These are phyloP conservation scores for Fusarium nygamai DNA, from an alignment of 2,329 filamentous ascomycete species.

Conservation along the genomic window DNA sequence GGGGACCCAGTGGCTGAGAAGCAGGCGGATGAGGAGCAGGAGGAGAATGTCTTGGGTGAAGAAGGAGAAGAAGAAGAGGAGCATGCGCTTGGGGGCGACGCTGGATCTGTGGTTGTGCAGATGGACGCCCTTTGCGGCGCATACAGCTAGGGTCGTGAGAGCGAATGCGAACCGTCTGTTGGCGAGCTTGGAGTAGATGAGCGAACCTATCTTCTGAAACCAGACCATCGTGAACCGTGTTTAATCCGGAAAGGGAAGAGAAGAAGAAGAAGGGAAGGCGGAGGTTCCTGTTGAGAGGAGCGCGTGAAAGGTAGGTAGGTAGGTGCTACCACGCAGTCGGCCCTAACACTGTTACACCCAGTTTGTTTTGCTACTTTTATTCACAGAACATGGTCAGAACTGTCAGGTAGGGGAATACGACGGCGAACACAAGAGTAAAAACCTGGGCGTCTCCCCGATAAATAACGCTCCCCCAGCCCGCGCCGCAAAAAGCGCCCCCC, in stretches of 20 bases:
- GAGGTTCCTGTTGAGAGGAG: background rate
- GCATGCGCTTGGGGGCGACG: constrained; percentile 43
- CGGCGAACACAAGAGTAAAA: background rate
- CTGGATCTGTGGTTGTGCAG: constrained; percentile 47
- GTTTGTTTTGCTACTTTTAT: background rate
- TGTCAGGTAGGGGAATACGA: background rate
- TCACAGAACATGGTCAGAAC: background rate
- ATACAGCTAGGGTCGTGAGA: constrained; percentile 44
- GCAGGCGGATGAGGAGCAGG: constrained; percentile 46
- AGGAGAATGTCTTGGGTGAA: constrained; percentile 48
- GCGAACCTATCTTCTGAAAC: constrained; percentile 16
- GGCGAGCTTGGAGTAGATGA: constrained; percentile 38
- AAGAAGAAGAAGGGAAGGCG: background rate
- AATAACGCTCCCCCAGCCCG: constrained; percentile 15
- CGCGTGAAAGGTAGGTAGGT: background rate
- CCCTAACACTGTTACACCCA: constrained; percentile 21
- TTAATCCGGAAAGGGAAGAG: background rate
- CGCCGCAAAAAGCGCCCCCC: background rate
- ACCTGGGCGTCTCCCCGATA: constrained; percentile 14
- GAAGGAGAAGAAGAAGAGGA: constrained; percentile 48
- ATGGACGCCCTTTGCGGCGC: constrained; percentile 47
- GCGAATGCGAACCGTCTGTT: constrained; percentile 48
- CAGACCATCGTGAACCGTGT: constrained; percentile 1
- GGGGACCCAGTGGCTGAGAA: constrained; percentile 44
- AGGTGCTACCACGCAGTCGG: background rate